Conservation (phyloP, 2,329 filamentous ascomycete genomes). For the Phialophora macrospora region DNA sequence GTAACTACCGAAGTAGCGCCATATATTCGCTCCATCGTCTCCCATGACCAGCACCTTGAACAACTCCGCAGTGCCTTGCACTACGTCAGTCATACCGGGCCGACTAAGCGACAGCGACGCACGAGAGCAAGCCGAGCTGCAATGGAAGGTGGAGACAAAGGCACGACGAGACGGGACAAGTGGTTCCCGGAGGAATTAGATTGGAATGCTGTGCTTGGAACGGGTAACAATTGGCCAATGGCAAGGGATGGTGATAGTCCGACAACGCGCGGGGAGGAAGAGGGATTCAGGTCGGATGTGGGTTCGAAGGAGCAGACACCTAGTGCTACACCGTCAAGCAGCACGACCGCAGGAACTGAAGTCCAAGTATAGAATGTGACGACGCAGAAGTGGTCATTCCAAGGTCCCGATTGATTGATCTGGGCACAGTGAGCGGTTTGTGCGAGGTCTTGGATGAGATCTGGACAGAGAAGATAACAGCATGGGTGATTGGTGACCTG, state of each 20-base stretch:
- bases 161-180: conserved; percentile 68
- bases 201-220: conserved; percentile 66
- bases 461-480: not conserved
- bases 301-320: conserved; percentile 1
- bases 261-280: not conserved
- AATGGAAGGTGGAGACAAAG: conserved; percentile 73
- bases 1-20: conserved; percentile 82
- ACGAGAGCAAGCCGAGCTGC: conserved; percentile 78
- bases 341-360: conserved; percentile 9
- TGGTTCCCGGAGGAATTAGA: conserved; percentile 72
- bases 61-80: conserved; percentile 66
- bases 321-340: not conserved
- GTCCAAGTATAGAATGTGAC: not conserved
- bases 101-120: conserved; percentile 66
- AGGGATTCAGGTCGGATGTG: not conserved
- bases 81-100: conserved; percentile 60
- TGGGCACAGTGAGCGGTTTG: not conserved
- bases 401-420: not conserved
- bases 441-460: not conserved
- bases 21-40: conserved; percentile 83
- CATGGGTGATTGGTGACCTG: not conserved
- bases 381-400: not conserved
- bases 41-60: conserved; percentile 74
- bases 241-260: conserved; percentile 2
- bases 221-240: conserved; percentile 57